phyloP scores from a whole-genome alignment of 108 stramenopile genomes.

The Cylindrotheca closterium region DNA sequence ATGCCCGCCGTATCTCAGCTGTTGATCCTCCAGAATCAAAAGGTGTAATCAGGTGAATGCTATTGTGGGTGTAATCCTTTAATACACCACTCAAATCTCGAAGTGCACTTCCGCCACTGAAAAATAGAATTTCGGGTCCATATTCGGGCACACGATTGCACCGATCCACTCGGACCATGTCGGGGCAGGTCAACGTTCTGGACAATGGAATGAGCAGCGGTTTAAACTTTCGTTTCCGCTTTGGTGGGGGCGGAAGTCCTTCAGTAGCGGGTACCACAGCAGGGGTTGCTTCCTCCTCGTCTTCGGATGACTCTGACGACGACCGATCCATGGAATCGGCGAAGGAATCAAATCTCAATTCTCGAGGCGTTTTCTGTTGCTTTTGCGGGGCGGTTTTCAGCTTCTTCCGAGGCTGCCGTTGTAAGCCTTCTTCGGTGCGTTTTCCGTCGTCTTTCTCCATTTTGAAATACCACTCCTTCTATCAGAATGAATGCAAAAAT shows the following conservation, averaged over 20 bases:
- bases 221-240: neutral
- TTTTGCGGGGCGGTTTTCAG: too few relatives aligned
- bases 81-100: slow-evolving; percentile 22
- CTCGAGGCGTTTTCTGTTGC: neutral
- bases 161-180: slow-evolving; percentile 19
- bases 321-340: slow-evolving; percentile 28
- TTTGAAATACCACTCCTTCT: too few relatives aligned
- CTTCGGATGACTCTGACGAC: slow-evolving; percentile 3
- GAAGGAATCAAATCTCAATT: slow-evolving; percentile 12
- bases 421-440: too few relatives aligned
- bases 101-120: slow-evolving; percentile 32
- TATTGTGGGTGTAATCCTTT: slow-evolving; percentile 33
- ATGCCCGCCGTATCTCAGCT: slow-evolving; percentile 32
- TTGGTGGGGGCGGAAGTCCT: neutral
- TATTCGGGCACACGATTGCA: slow-evolving; percentile 31
- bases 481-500: too few relatives aligned
- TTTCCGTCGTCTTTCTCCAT: too few relatives aligned
- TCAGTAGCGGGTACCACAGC: neutral
- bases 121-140: slow-evolving; percentile 30
- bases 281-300: neutral
- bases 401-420: too few relatives aligned
- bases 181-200: slow-evolving; percentile 17
- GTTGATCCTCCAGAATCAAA: slow-evolving; percentile 38
- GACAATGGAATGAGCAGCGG: slow-evolving; percentile 4
- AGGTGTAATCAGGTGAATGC: slow-evolving; percentile 38